Base-by-base conservation (phyloP, 75 land plant genomes). In the Sequoia sempervirens region DNA sequence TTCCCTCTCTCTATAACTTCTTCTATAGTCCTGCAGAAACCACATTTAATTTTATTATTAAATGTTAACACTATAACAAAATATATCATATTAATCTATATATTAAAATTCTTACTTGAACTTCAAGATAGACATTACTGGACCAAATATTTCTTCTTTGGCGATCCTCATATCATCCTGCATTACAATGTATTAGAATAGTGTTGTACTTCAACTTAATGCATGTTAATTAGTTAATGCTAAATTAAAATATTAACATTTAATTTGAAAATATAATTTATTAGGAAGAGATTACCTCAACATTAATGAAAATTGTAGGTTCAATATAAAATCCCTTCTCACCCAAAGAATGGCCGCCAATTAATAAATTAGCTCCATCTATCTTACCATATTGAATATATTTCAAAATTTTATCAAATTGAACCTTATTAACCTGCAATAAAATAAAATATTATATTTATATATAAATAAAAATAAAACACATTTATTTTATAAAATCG, bases 231-330 rank as follows among this genome's bases (percentile, higher is more conserved):
- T 36, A 8, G 18, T 7, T 15, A 7, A 1, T 64, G 7, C 1
- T 23, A 64, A 20, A 23, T 64, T 1, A 26, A 64, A 64, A 26
- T 64, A 64, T 26, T 4, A 23, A 6, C 6, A 37, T 2, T 11
- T 40, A 75, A 34, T 17, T 37, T 50, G 1, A 75, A 75, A 75
- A 15, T 20, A 37, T 40, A 20, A 20, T 37, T 6, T 18, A 6
- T 14, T 38, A 75, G 26, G 28, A 28, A 26, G 6, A 56, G 3
- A 56, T 56, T 91, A 95, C 95, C 89, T 88, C 84, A 40, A 95
- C 96, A 87, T 97, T 93, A 14, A 90, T 82, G 79, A 97, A 97
- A 28, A 95, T 84, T 15, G 99, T 97, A 8, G 99, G 99, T 84
- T 45, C 37, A 80, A 30, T 76, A 37, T 41, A 76, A 76, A 76